A percentile compares a stretch with the other conserved stretches of the same genome.
Conservation (phyloP, 2,329 filamentous ascomycete species). For the Pseudogymnoascus sp. region DNA sequence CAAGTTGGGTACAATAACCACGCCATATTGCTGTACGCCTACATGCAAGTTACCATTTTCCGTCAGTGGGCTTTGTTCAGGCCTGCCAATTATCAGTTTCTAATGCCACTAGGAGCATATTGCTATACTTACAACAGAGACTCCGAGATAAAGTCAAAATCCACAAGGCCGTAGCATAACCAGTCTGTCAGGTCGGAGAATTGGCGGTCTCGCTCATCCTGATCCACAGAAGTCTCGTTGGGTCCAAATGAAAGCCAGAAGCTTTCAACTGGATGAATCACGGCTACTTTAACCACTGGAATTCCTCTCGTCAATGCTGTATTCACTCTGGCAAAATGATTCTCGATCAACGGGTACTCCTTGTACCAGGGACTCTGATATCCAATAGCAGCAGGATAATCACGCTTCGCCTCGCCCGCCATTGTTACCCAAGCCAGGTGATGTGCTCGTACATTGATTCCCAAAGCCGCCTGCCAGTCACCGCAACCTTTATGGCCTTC, state of each 20-base stretch:
- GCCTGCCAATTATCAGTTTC: neutral
- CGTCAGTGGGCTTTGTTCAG: constrained; percentile 1
- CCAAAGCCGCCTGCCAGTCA: constrained; percentile 29
- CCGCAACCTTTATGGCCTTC: constrained; percentile 29
- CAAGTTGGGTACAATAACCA: constrained; percentile 26
- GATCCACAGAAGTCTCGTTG: constrained; percentile 21
- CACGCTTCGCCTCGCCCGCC: constrained; percentile 28
- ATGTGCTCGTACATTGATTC: constrained; percentile 27
- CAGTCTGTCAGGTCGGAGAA: constrained; percentile 25
- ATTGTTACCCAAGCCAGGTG: constrained; percentile 29
- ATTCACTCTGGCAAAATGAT: constrained; percentile 27
- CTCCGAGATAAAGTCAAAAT: constrained; percentile 30
- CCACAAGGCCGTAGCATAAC: constrained; percentile 26
- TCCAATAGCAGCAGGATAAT: constrained; percentile 27
- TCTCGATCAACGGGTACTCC: constrained; percentile 27
- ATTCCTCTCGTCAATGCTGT: constrained; percentile 27
- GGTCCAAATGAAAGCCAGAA: constrained; percentile 29
- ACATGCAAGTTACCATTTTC: constrained; percentile 16
- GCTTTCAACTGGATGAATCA: constrained; percentile 29
- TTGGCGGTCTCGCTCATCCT: constrained; percentile 19
- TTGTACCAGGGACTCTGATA: constrained; percentile 29
- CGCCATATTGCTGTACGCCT: constrained; percentile 27
- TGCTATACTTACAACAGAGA: constrained; percentile 23
- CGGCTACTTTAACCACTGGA: constrained; percentile 24
- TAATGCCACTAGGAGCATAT: neutral